Percentiles rank a stretch among this genome's conserved stretches.
These are phyloP conservation scores for Bromus sterilis DNA, from an alignment of 176 grass and related monocot species.

Conservation along the genomic window DNA sequence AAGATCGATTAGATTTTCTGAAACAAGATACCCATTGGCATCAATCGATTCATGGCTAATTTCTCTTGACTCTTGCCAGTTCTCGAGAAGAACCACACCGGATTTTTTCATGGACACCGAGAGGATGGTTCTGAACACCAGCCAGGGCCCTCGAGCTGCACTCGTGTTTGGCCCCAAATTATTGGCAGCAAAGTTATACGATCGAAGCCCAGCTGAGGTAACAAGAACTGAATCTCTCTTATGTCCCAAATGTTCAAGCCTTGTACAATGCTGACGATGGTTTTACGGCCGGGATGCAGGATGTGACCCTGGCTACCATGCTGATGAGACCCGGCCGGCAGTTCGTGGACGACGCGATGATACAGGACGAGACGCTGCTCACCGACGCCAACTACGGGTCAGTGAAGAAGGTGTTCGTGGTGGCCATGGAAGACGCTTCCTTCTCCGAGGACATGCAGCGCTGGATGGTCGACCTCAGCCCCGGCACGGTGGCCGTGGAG, in stretches of 20 bases:
- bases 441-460: constrained; percentile 28
- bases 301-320: constrained; percentile 35
- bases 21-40: no score
- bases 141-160: background rate
- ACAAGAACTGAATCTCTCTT: background rate
- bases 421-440: constrained; percentile 33
- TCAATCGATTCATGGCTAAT: no score
- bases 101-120: constrained; percentile 41
- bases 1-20: no score
- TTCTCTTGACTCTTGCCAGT: background rate
- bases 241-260: background rate
- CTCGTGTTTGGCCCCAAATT: constrained; percentile 13
- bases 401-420: constrained; percentile 39
- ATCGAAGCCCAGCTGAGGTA: constrained; percentile 27
- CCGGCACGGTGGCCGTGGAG: constrained; percentile 26
- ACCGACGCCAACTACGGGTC: constrained; percentile 30
- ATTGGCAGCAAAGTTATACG: constrained; percentile 21
- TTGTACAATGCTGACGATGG: background rate
- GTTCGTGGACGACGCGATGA: constrained; percentile 28
- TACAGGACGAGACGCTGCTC: constrained; percentile 21
- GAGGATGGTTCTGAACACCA: constrained; percentile 4
- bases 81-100: background rate
- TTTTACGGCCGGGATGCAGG: background rate
- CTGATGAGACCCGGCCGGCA: constrained; percentile 23
- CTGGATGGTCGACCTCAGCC: constrained; percentile 1